Conservation (phyloP, 2,329 filamentous ascomycete genomes). For the Colletotrichum lentis region DNA sequence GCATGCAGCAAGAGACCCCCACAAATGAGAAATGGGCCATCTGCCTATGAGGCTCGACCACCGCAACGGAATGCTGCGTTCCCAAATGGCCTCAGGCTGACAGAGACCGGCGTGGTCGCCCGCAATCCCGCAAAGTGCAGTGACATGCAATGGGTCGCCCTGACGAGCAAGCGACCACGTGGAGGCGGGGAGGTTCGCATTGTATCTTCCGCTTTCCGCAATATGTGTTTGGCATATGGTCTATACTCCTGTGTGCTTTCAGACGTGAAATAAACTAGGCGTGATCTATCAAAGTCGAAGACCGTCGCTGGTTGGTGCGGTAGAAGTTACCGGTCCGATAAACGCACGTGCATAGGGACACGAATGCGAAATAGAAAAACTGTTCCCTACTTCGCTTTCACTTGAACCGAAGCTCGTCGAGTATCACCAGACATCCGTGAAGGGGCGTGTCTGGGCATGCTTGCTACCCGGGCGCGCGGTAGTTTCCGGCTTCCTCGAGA, state of each 20-base stretch:
- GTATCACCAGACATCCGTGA: not conserved
- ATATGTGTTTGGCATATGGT: not conserved
- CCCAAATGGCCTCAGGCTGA: not conserved
- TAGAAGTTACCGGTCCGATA: not conserved
- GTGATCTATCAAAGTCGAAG: not conserved
- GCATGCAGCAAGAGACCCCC: not conserved
- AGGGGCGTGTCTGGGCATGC: not conserved
- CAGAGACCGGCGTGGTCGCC: not conserved
- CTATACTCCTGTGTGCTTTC: not conserved
- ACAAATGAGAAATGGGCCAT: not conserved
- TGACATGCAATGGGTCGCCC: not conserved
- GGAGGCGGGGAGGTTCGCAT: not conserved
- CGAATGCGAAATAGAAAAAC: not conserved
- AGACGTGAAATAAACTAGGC: not conserved
- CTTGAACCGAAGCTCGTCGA: not conserved
- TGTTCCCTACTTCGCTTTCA: not conserved
- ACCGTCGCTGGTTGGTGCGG: no score
- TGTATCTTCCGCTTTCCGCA: not conserved
- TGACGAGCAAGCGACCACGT: not conserved
- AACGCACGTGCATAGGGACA: no score
- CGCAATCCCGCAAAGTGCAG: conserved; percentile 11
- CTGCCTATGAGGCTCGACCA: not conserved
- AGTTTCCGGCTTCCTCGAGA: not conserved
- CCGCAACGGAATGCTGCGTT: not conserved
- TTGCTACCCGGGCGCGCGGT: not conserved